phyloP scores from a whole-genome alignment of 805 yeast species.

The Metschnikowia orientalis region DNA sequence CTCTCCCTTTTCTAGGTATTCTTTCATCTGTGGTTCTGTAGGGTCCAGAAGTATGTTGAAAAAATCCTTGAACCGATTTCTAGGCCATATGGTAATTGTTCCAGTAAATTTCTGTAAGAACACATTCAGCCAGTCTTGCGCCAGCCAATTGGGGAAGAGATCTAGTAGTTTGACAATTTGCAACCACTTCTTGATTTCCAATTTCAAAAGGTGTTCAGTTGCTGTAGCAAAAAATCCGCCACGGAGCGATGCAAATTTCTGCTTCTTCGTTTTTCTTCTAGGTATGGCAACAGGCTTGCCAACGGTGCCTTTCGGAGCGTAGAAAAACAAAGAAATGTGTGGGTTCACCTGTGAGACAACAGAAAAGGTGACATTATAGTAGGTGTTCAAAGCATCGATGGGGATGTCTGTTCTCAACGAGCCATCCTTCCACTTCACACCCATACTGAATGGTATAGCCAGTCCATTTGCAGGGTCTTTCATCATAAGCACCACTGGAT shows the following conservation, averaged over 20 bases:
- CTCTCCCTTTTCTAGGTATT: conserved; percentile 60
- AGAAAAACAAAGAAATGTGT: conserved; percentile 70
- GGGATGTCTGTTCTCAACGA: conserved; percentile 77
- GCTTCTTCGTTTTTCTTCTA: conserved; percentile 36
- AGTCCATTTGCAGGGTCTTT: conserved; percentile 36
- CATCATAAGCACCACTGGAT: conserved; percentile 78
- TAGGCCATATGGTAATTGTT: conserved; percentile 73
- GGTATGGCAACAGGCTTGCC: conserved; percentile 68
- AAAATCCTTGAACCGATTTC: conserved; percentile 55
- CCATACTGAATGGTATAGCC: conserved; percentile 65
- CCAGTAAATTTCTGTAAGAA: conserved; percentile 75
- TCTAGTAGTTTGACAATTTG: conserved; percentile 62
- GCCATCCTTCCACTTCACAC: conserved; percentile 77
- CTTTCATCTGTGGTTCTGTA: conserved; percentile 48
- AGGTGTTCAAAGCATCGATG: conserved; percentile 64
- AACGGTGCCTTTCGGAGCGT: conserved; percentile 74
- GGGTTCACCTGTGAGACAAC: conserved; percentile 82
- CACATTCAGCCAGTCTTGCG: conserved; percentile 77
- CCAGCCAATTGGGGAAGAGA: conserved; percentile 60
- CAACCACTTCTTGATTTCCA: conserved; percentile 76
- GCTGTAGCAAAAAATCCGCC: conserved; percentile 79
- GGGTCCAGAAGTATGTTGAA: conserved; percentile 67
- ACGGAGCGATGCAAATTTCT: conserved; percentile 44
- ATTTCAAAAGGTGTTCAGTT: conserved; percentile 60
- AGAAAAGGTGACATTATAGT: conserved; percentile 71